A percentile compares a stretch with the other conserved stretches of the same genome.
These are phyloP conservation scores for Agaricus sinodeliciosus DNA, from an alignment of 768 basidiomycete genomes.

Conservation along the genomic window DNA sequence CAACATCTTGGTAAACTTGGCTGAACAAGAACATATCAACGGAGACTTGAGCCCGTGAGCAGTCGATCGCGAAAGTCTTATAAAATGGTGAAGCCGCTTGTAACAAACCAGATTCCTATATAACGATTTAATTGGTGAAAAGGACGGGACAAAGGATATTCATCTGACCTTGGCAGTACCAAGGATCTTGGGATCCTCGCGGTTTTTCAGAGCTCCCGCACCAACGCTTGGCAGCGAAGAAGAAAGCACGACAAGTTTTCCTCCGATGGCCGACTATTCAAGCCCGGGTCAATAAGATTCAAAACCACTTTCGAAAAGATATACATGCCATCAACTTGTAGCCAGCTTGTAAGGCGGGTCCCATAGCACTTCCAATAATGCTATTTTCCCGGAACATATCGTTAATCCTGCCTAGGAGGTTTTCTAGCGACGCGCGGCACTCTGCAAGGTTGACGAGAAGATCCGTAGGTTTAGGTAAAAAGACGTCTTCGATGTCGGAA, in stretches of 20 bases:
- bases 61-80: conserved; percentile 98
- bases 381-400: conserved; percentile 99
- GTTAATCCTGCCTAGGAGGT: conserved; percentile 73
- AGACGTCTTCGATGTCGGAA: conserved; percentile 94
- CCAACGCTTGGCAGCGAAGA: conserved; percentile 84
- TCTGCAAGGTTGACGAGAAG: conserved; percentile 93
- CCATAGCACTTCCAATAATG: conserved; percentile 88
- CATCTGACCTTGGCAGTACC: conserved; percentile 79
- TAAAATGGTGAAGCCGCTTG: conserved; percentile 95
- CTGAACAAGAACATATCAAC: conserved; percentile 99
- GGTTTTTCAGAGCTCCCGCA: conserved; percentile 87
- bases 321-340: conserved; percentile 82
- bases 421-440: conserved; percentile 71
- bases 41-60: conserved; percentile 92
- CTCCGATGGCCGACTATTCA: conserved; percentile 79
- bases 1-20: conserved; percentile 89
- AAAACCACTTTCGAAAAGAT: not conserved
- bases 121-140: not conserved
- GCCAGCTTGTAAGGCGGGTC: conserved; percentile 91
- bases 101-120: conserved; percentile 82
- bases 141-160: not conserved
- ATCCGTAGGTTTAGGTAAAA: conserved; percentile 94
- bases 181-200: conserved; percentile 93
- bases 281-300: not conserved
- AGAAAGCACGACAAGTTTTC: conserved; percentile 86